Conservation (phyloP, 2,329 filamentous ascomycete genomes). For the Ophiostoma sp. region DNA sequence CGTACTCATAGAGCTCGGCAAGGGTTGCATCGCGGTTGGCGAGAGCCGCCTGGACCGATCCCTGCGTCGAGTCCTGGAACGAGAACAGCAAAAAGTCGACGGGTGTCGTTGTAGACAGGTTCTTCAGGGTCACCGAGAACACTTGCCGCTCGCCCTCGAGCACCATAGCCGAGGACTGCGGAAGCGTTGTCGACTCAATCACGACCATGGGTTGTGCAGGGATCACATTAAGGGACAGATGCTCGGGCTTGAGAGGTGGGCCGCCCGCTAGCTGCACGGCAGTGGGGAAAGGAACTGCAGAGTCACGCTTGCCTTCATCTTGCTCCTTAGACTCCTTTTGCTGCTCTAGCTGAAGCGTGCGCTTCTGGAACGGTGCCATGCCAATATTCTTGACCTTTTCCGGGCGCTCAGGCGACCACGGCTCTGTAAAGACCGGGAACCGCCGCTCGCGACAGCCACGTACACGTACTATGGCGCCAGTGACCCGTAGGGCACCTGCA, state of each 20-base stretch:
- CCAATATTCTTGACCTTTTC: conserved; percentile 73
- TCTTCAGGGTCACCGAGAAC: conserved; percentile 76
- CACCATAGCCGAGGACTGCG: conserved; percentile 84
- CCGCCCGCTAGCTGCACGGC: conserved; percentile 25
- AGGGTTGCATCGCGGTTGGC: conserved; percentile 70
- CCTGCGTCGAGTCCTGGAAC: conserved; percentile 82
- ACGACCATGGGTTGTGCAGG: conserved; percentile 69
- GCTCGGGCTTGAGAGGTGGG: conserved; percentile 43
- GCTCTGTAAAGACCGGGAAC: conserved; percentile 75
- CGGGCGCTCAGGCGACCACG: conserved; percentile 66
- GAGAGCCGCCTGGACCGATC: conserved; percentile 67
- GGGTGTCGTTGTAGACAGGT: conserved; percentile 62
- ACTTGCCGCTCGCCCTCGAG: conserved; percentile 78
- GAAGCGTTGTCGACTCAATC: conserved; percentile 69
- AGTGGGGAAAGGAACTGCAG: background rate
- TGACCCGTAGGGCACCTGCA: conserved; percentile 65
- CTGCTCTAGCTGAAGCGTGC: background rate
- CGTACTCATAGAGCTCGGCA: conserved; percentile 78
- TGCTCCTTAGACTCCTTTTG: background rate
- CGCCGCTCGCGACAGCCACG: conserved; percentile 73
- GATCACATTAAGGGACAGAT: conserved; percentile 67
- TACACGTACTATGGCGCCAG: conserved; percentile 72
- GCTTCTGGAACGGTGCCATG: conserved; percentile 49
- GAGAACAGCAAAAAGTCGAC: conserved; percentile 83
- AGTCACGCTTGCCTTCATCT: background rate